Evolutionary conservation across 768 basidiomycete species (phyloP).

Genomic region (Mycena galericulata): DNA sequence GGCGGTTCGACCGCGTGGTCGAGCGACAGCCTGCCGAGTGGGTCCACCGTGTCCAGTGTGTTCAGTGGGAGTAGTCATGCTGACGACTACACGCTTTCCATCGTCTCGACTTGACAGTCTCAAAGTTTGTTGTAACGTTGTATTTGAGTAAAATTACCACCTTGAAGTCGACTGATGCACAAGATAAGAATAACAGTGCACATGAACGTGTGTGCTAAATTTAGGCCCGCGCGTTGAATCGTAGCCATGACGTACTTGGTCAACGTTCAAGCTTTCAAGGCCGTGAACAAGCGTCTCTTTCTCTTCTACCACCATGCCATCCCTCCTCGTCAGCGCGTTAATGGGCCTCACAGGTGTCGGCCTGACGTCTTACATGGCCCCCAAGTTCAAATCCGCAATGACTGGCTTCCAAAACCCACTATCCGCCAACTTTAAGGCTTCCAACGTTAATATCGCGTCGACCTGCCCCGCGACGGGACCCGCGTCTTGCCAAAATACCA

Average conservation of each 20-base stretch:
- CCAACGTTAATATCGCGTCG: conserved; percentile 3
- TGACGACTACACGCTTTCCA: conserved; percentile 35
- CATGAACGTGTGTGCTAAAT: conserved; percentile 20
- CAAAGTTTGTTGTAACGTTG: no score
- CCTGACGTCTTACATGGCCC: background rate
- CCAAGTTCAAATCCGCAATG: background rate
- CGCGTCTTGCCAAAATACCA: conserved; percentile 34
- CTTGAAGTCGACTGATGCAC: no score
- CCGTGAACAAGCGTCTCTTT: background rate
- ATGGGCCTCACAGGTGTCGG: conserved; percentile 1
- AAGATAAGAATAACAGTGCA: background rate
- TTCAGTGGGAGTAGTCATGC: conserved; percentile 32
- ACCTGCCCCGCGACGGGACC: conserved; percentile 12
- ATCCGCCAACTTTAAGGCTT: no score
- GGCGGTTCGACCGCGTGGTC: conserved; percentile 53
- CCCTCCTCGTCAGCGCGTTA: conserved; percentile 4
- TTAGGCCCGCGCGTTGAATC: no score
- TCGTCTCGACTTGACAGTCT: conserved; percentile 30
- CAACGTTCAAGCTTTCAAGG: no score
- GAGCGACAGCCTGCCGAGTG: conserved; percentile 52
- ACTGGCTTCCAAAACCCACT: conserved; percentile 9
- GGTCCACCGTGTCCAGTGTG: conserved; percentile 38
- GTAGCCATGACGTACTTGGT: no score
- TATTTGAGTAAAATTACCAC: no score
- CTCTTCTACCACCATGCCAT: conserved; percentile 8